A percentile compares a stretch with the other conserved stretches of the same genome.
Evolutionary conservation across 352 stramenopile species (phyloP).

Genomic region (Phytophthora litchii): DNA sequence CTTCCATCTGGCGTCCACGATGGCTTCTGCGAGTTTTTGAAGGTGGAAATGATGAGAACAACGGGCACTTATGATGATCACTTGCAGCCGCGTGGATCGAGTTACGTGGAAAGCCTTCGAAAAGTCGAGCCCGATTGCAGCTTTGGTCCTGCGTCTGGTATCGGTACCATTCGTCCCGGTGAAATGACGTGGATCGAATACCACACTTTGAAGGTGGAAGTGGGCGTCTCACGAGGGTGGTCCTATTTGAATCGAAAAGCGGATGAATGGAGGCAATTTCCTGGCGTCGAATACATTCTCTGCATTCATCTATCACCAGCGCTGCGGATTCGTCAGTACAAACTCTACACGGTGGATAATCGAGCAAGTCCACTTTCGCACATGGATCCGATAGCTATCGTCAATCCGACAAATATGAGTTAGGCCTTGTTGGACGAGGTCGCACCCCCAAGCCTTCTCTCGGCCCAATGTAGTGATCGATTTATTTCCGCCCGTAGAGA

Average conservation of each 20-base stretch:
- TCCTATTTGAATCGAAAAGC: slow-evolving; percentile 1
- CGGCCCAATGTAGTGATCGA: background rate
- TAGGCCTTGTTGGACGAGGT: background rate
- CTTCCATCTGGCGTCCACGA: background rate
- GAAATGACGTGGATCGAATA: background rate
- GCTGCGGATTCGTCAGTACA: background rate
- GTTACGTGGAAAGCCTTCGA: no score
- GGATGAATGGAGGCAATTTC: slow-evolving; percentile 7
- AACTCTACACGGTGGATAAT: background rate
- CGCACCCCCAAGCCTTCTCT: background rate
- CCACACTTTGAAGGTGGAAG: slow-evolving; percentile 13
- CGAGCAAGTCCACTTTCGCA: background rate
- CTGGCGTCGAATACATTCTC: background rate
- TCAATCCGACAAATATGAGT: background rate
- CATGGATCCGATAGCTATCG: background rate
- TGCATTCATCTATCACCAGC: slow-evolving; percentile 3
- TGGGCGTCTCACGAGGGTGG: slow-evolving; percentile 5
- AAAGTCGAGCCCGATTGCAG: no score
- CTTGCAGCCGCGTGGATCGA: no score
- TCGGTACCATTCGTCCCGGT: no score
- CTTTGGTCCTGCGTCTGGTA: no score
- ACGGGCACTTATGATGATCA: background rate
- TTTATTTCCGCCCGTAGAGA: background rate
- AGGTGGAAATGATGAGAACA: background rate
- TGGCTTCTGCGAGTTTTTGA: background rate